Conservation (phyloP, 441 rosid species). For the Corymbia calophylla region DNA sequence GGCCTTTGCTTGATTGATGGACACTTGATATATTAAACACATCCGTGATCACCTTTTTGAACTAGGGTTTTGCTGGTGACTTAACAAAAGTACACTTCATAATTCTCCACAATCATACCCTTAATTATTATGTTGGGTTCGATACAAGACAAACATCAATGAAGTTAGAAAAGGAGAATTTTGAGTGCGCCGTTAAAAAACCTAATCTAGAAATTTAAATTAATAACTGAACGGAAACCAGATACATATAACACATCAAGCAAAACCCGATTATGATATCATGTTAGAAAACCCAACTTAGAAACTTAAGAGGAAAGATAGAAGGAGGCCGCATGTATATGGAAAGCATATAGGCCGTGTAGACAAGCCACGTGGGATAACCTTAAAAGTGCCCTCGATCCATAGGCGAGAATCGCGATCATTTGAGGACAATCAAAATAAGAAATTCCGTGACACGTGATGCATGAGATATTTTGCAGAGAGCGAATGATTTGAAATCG, state of each 20-base stretch:
- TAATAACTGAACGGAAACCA: fast-evolving
- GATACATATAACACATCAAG: neutral
- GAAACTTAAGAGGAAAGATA: neutral
- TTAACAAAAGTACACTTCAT: neutral
- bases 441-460: neutral
- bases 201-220: neutral
- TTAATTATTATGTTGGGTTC: neutral
- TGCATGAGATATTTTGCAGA: too few species aligned
- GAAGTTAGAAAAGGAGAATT: neutral
- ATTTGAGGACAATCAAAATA: neutral
- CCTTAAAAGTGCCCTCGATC: neutral
- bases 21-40: neutral
- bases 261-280: neutral
- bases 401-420: neutral
- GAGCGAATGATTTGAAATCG: too few species aligned
- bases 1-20: neutral
- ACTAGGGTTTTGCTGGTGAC: neutral
- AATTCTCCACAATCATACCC: neutral
- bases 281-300: neutral
- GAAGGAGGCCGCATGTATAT: neutral
- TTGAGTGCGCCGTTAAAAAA: neutral
- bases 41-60: neutral
- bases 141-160: neutral
- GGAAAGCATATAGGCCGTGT: neutral
- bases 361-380: too few species aligned